A percentile compares a stretch with the other conserved stretches of the same genome.
Evolutionary conservation across 2,329 filamentous ascomycete genomes (phyloP).

Genomic region (Annulohypoxylon truncatum): DNA sequence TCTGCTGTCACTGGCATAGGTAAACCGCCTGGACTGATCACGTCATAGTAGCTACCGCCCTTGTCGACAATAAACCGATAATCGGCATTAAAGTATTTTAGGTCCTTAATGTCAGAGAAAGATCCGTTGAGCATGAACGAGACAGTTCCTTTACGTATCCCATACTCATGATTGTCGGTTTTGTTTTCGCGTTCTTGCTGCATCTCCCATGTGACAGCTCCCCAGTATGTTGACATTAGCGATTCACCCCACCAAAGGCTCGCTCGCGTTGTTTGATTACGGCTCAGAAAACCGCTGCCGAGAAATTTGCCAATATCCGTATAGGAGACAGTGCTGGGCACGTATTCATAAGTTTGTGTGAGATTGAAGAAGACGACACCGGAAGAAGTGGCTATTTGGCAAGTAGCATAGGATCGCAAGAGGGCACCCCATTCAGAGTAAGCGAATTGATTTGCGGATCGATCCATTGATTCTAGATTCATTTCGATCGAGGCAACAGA

Average conservation of each 20-base stretch:
- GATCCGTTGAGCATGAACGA: neutral
- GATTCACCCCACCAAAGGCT: neutral
- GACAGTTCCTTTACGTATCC: neutral
- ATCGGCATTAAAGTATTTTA: neutral
- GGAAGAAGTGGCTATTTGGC: neutral
- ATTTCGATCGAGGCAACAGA: neutral
- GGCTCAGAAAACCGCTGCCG: neutral
- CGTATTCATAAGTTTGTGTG: neutral
- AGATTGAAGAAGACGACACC: neutral
- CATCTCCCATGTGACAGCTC: neutral
- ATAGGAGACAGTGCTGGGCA: neutral
- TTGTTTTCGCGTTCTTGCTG: neutral
- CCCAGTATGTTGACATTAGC: neutral
- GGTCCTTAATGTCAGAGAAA: neutral
- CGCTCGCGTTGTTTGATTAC: neutral
- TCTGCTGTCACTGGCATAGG: neutral
- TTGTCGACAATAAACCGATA: neutral
- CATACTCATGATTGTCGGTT: neutral
- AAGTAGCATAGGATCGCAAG: neutral
- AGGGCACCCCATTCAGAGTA: neutral
- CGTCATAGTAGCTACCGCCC: neutral
- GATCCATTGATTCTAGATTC: neutral
- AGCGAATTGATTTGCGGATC: neutral
- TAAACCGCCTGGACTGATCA: neutral
- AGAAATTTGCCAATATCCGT: neutral